Percentiles rank a stretch among this genome's conserved stretches.
Evolutionary conservation across 2,329 filamentous ascomycete genomes (phyloP).

Genomic region (Ilyonectria robusta): DNA sequence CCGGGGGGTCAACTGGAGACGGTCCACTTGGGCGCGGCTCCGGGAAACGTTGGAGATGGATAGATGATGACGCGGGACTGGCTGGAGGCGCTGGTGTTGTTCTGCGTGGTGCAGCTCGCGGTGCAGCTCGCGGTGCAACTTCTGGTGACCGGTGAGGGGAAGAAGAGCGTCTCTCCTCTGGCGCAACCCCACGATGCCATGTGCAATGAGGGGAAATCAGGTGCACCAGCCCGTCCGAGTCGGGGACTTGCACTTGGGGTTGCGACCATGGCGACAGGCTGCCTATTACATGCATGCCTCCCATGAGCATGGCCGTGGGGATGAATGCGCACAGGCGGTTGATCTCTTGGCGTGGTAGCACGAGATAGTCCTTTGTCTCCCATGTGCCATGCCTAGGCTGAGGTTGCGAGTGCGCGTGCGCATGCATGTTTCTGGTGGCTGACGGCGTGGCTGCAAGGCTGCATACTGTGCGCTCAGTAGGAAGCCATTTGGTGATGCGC

Average conservation of each 20-base stretch:
- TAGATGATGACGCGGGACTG: conserved; percentile 39
- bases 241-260: conserved; percentile 4
- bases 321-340: conserved; percentile 21
- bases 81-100: conserved; percentile 21
- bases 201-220: conserved; percentile 22
- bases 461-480: neutral
- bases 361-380: conserved; percentile 29
- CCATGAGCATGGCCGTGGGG: neutral
- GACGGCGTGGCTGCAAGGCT: conserved; percentile 17
- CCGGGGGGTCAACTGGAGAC: conserved; percentile 31
- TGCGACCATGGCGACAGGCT: neutral
- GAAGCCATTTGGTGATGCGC: neutral
- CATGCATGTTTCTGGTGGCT: conserved; percentile 18
- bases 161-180: neutral
- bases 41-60: conserved; percentile 34
- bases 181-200: conserved; percentile 26
- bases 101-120: neutral
- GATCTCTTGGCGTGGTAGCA: conserved; percentile 1
- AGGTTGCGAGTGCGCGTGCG: conserved; percentile 2
- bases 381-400: conserved; percentile 32
- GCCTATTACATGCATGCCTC: neutral
- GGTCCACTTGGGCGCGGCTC: conserved; percentile 38
- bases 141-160: conserved; percentile 29
- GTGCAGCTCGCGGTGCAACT: conserved; percentile 17
- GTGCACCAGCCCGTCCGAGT: conserved; percentile 3